A percentile compares a stretch with the other conserved stretches of the same genome.
phyloP scores from a whole-genome alignment of 352 stramenopile genomes.

The Phytophthora ohioensis region DNA sequence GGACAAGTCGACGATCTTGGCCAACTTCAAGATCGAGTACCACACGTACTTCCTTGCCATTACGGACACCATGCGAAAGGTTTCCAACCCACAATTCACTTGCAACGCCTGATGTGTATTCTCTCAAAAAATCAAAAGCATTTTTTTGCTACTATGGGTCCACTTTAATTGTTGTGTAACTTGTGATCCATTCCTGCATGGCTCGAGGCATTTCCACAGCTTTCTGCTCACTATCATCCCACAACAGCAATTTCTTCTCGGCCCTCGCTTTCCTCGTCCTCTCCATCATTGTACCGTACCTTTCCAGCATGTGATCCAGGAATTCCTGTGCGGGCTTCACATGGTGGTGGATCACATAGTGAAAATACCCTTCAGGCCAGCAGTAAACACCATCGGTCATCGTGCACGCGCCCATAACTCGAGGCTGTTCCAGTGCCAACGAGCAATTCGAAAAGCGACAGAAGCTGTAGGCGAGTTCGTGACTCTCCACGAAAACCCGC shows the following conservation, averaged over 20 bases:
- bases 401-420: slow-evolving; percentile 75
- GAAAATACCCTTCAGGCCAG: slow-evolving; percentile 83
- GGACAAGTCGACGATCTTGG: slow-evolving; percentile 37
- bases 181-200: slow-evolving; percentile 78
- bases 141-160: slow-evolving; percentile 2
- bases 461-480: slow-evolving; percentile 86
- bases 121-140: background rate
- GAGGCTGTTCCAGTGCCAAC: slow-evolving; percentile 44
- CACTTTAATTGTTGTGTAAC: slow-evolving; percentile 59
- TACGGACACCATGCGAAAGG: background rate
- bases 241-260: slow-evolving; percentile 56
- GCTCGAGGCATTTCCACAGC: slow-evolving; percentile 53
- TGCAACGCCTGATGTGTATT: background rate
- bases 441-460: slow-evolving; percentile 72
- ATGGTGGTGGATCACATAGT: slow-evolving; percentile 74
- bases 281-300: slow-evolving; percentile 42
- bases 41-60: background rate
- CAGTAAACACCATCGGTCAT: slow-evolving; percentile 80
- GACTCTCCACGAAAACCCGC: slow-evolving; percentile 73
- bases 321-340: slow-evolving; percentile 72
- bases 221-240: slow-evolving; percentile 50
- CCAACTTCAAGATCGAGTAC: background rate
- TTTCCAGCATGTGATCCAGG: slow-evolving; percentile 58
- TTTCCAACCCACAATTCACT: background rate
- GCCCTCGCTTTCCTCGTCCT: slow-evolving; percentile 35